Conservation (phyloP, 2,329 filamentous ascomycete genomes). For the Alternaria incomplexa region DNA sequence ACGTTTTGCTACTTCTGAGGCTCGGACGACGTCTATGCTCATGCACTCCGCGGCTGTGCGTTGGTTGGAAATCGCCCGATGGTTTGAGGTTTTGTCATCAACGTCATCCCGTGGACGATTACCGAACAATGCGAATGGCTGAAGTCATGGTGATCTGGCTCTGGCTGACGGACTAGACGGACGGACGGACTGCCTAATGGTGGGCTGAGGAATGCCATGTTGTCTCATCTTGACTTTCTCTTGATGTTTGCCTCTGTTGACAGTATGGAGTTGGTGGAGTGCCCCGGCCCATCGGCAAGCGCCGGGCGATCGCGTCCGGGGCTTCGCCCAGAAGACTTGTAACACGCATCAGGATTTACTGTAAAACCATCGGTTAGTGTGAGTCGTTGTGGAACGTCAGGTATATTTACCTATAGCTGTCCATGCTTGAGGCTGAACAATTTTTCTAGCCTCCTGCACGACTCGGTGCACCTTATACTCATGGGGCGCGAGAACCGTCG, state of each 20-base stretch:
- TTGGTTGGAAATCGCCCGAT: slow-evolving; percentile 20
- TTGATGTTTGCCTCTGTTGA: slow-evolving; percentile 9
- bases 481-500: neutral
- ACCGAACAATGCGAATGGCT: slow-evolving; percentile 3
- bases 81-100: slow-evolving; percentile 23
- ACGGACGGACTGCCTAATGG: neutral
- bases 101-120: slow-evolving; percentile 12
- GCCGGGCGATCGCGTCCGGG: slow-evolving; percentile 15
- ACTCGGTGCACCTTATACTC: neutral
- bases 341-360: slow-evolving; percentile 6
- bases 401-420: slow-evolving; percentile 6
- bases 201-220: neutral
- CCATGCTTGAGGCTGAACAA: neutral
- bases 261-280: slow-evolving; percentile 2
- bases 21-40: slow-evolving; percentile 15
- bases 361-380: slow-evolving; percentile 9
- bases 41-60: slow-evolving; percentile 14
- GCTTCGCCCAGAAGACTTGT: slow-evolving; percentile 11
- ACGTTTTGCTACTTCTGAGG: slow-evolving; percentile 3
- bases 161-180: neutral
- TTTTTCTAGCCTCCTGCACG: neutral
- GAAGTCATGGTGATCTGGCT: slow-evolving; percentile 6
- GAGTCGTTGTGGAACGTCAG: neutral
- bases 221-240: slow-evolving; percentile 12
- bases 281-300: slow-evolving; percentile 17